Conservation (phyloP, 2,329 filamentous ascomycete species). For the Aspergillus ibericus region DNA sequence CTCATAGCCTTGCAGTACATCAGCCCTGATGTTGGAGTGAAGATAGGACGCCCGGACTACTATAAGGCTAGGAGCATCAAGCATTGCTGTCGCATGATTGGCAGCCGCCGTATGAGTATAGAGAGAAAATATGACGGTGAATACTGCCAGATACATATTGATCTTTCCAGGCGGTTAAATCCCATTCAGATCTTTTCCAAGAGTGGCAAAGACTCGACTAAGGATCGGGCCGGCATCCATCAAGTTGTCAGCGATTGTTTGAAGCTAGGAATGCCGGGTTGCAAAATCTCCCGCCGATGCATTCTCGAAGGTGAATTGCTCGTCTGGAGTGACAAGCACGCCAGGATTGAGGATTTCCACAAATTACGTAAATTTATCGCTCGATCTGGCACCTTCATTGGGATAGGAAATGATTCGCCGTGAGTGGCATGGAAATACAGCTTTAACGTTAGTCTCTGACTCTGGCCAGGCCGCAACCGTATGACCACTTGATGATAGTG, state of each 20-base stretch:
- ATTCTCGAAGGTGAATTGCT: conserved; percentile 84
- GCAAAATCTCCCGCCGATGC: conserved; percentile 63
- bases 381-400: conserved; percentile 69
- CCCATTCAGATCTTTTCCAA: conserved; percentile 85
- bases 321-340: conserved; percentile 68
- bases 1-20: conserved; percentile 45
- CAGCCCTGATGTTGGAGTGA: conserved; percentile 59
- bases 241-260: conserved; percentile 65
- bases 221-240: conserved; percentile 65
- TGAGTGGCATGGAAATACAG: conserved; percentile 38
- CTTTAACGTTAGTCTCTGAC: conserved; percentile 15
- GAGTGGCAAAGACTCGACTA: conserved; percentile 83
- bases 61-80: conserved; percentile 70
- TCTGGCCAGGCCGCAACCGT: conserved; percentile 43
- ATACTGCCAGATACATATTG: conserved; percentile 85
- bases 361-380: conserved; percentile 78
- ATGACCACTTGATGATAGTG: conserved; percentile 61
- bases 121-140: conserved; percentile 86
- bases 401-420: conserved; percentile 68
- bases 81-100: conserved; percentile 68
- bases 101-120: conserved; percentile 64
- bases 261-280: conserved; percentile 58
- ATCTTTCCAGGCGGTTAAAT: conserved; percentile 55
- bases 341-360: conserved; percentile 71
- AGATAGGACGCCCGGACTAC: conserved; percentile 65